These are phyloP conservation scores for Cylindrotheca fusiformis DNA, from an alignment of 108 stramenopile genomes.

Conservation along the genomic window DNA sequence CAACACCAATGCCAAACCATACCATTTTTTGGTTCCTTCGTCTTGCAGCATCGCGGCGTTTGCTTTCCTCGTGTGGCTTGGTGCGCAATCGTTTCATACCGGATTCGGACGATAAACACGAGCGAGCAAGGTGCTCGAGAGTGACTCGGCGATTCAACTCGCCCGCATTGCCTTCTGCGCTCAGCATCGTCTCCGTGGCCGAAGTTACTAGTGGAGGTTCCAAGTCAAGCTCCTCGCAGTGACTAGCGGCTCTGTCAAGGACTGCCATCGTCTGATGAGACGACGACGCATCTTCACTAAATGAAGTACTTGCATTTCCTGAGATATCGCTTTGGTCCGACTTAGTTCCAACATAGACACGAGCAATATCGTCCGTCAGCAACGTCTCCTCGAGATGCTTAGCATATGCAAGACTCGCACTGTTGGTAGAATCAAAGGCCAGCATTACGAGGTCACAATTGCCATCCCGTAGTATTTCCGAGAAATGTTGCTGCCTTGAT, in stretches of 20 bases:
- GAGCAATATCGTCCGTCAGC: slow-evolving; percentile 58
- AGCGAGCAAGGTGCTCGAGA: slow-evolving; percentile 55
- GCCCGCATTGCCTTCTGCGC: slow-evolving; percentile 14
- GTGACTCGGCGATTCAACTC: slow-evolving; percentile 24
- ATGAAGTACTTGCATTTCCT: slow-evolving; percentile 20
- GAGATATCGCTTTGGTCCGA: slow-evolving; percentile 22
- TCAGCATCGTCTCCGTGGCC: slow-evolving; percentile 28
- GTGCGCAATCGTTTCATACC: slow-evolving; percentile 38
- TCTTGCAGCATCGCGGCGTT: slow-evolving; percentile 45
- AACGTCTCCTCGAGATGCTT: slow-evolving; percentile 51
- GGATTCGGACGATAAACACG: slow-evolving; percentile 30
- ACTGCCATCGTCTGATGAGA: slow-evolving; percentile 20
- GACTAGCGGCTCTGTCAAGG: slow-evolving; percentile 38
- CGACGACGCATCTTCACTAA: too few relatives aligned
- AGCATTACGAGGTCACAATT: slow-evolving; percentile 65
- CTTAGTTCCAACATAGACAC: slow-evolving; percentile 62
- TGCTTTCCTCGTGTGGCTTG: slow-evolving; percentile 63
- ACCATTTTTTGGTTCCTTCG: slow-evolving; percentile 52
- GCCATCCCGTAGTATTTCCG: slow-evolving; percentile 26
- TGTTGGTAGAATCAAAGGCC: slow-evolving; percentile 57
- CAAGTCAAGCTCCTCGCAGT: slow-evolving; percentile 61
- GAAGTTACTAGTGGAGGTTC: slow-evolving; percentile 62
- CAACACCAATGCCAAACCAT: slow-evolving; percentile 72
- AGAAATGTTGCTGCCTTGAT: slow-evolving; percentile 28
- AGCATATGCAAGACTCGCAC: slow-evolving; percentile 52